Percentiles rank a stretch among this genome's conserved stretches.
Evolutionary conservation across 306 rosid genomes (phyloP).

Genomic region (Purshia tridentata): DNA sequence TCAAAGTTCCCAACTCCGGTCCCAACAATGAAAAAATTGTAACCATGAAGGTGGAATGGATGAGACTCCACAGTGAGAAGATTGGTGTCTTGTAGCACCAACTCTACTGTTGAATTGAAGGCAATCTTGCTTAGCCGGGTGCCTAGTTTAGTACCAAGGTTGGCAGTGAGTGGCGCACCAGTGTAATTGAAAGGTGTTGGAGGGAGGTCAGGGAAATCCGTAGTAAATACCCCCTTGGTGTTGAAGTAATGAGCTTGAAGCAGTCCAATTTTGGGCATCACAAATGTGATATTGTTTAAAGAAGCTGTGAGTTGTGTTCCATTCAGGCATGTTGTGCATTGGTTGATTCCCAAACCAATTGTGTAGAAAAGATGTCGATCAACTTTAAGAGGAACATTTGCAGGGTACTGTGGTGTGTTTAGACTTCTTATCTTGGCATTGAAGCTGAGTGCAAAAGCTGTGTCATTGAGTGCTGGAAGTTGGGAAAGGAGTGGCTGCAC

Average conservation of each 20-base stretch:
- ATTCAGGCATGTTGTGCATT: constrained; percentile 29
- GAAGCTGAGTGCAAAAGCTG: constrained; percentile 22
- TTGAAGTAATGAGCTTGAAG: constrained; percentile 41
- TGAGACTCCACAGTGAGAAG: constrained; percentile 39
- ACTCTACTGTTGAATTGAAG: constrained; percentile 33
- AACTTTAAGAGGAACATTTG: constrained; percentile 33
- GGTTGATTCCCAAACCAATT: constrained; percentile 27
- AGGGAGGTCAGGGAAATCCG: constrained; percentile 40
- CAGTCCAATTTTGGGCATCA: constrained; percentile 34
- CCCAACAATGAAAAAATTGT: constrained; percentile 38
- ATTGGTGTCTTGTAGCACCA: constrained; percentile 38
- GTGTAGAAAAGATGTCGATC: constrained; percentile 34
- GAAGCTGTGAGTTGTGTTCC: constrained; percentile 35
- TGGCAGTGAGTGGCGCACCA: constrained; percentile 33
- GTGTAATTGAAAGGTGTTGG: constrained; percentile 37
- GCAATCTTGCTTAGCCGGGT: constrained; percentile 35
- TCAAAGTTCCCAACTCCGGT: constrained; percentile 36
- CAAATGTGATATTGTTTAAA: constrained; percentile 36
- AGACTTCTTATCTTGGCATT: constrained; percentile 22
- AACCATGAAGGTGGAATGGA: constrained; percentile 43
- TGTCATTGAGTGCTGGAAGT: constrained; percentile 32
- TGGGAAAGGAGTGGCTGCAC: constrained; percentile 29
- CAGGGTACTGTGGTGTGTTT: constrained; percentile 30
- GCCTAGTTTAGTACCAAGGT: constrained; percentile 31
- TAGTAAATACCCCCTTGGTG: constrained; percentile 33